phyloP scores from a whole-genome alignment of 2,329 filamentous ascomycete genomes.

The Fusarium hostae region DNA sequence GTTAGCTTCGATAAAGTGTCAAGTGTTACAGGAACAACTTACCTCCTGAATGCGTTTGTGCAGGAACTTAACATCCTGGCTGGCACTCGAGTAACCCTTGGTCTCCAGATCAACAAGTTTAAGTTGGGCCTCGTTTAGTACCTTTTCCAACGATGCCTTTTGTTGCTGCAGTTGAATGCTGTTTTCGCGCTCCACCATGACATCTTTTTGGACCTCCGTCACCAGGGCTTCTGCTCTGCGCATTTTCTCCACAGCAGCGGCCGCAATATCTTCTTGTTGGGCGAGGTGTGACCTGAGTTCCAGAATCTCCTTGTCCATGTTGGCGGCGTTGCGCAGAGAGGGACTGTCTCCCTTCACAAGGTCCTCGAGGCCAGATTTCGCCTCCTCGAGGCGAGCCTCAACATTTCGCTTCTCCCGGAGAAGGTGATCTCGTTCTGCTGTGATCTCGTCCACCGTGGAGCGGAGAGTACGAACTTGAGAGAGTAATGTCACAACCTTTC shows the following conservation, averaged over 20 bases:
- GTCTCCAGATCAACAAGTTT: conserved; percentile 93
- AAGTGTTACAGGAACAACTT: conserved; percentile 51
- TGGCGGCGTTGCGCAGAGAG: conserved; percentile 88
- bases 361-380: conserved; percentile 88
- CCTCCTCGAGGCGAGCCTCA: conserved; percentile 86
- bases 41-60: conserved; percentile 96
- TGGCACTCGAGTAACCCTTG: conserved; percentile 93
- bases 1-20: conserved; percentile 28
- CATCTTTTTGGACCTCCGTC: conserved; percentile 92
- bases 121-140: conserved; percentile 88
- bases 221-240: conserved; percentile 87
- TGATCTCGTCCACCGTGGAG: conserved; percentile 84
- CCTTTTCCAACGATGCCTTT: conserved; percentile 89
- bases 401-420: conserved; percentile 90
- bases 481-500: conserved; percentile 89
- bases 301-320: conserved; percentile 87
- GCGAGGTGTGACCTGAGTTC: conserved; percentile 89
- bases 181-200: conserved; percentile 83
- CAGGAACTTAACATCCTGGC: conserved; percentile 94
- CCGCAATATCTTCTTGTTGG: conserved; percentile 91
- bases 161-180: conserved; percentile 87
- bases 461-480: conserved; percentile 89
- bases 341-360: conserved; percentile 87
- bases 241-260: conserved; percentile 97
- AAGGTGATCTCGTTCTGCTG: conserved; percentile 85